Conservation (phyloP, 2,329 filamentous ascomycete genomes). For the Chaetomiaceae sp. region DNA sequence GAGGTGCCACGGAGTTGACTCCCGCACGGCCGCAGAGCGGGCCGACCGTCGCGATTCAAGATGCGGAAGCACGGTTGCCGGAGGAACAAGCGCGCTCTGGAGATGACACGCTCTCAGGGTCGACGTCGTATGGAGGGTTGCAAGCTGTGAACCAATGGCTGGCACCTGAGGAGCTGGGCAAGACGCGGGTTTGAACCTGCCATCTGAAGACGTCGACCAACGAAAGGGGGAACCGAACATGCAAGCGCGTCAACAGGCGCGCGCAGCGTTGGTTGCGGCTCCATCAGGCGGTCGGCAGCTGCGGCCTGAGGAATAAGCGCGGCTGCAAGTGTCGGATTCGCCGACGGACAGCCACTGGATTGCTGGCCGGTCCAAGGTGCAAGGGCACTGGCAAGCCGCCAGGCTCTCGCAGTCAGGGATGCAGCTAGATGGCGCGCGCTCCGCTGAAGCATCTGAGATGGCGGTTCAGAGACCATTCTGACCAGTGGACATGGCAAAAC, state of each 20-base stretch:
- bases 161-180: background rate
- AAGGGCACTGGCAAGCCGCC: background rate
- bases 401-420: constrained; percentile 3
- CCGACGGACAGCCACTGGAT: constrained; percentile 7
- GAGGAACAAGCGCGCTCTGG: constrained; percentile 24
- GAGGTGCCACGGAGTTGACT: too few relatives aligned
- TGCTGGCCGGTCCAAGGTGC: background rate
- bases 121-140: background rate
- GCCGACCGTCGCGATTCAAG: background rate
- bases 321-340: constrained; percentile 6
- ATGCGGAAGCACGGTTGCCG: constrained; percentile 11
- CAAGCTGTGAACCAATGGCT: constrained; percentile 18
- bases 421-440: constrained; percentile 19
- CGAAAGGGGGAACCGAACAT: constrained; percentile 10
- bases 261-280: constrained; percentile 15
- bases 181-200: background rate
- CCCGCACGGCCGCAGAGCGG: constrained; percentile 7
- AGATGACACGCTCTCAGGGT: constrained; percentile 9
- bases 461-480: background rate
- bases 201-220: constrained; percentile 16
- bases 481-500: constrained; percentile 3
- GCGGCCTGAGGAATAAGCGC: constrained; percentile 18
- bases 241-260: constrained; percentile 25
- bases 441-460: constrained; percentile 8
- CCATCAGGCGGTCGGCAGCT: too few relatives aligned